These are phyloP conservation scores for Boeremia lycopersici DNA, from an alignment of 2,329 filamentous ascomycete species.

Conservation along the genomic window DNA sequence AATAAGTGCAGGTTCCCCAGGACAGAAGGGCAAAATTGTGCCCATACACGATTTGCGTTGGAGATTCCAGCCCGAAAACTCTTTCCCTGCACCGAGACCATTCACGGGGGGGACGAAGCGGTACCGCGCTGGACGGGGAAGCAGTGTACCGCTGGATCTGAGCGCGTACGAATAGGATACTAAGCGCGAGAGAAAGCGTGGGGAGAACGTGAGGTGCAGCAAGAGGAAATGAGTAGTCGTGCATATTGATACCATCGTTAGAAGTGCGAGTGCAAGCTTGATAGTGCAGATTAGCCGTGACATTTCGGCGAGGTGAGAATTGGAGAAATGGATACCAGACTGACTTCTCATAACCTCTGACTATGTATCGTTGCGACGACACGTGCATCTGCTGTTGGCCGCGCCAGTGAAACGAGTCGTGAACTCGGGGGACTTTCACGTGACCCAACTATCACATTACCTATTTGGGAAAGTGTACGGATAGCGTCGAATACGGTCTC, in stretches of 20 bases:
- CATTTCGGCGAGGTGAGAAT: slow-evolving; percentile 7
- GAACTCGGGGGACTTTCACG: too few relatives aligned
- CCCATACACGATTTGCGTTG: slow-evolving; percentile 79
- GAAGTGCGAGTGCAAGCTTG: slow-evolving; percentile 5
- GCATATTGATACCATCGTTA: slow-evolving; percentile 16
- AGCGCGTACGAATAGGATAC: slow-evolving; percentile 57
- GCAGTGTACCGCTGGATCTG: slow-evolving; percentile 90
- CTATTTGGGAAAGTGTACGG: too few relatives aligned
- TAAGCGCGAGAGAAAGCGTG: neutral
- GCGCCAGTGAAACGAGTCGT: too few relatives aligned
- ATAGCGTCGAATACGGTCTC: too few relatives aligned
- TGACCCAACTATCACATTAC: too few relatives aligned
- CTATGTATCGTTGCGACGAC: too few relatives aligned
- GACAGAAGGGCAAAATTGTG: slow-evolving; percentile 47
- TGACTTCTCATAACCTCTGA: too few relatives aligned
- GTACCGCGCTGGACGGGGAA: slow-evolving; percentile 90
- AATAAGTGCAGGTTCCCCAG: slow-evolving; percentile 22
- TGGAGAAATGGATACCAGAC: neutral
- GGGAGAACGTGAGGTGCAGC: neutral
- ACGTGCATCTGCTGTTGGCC: too few relatives aligned
- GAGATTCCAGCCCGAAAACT: slow-evolving; percentile 82
- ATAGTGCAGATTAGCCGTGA: slow-evolving; percentile 29
- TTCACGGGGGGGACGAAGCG: slow-evolving; percentile 76
- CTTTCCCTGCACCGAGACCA: slow-evolving; percentile 83
- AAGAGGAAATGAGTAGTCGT: neutral